These are phyloP conservation scores for Colletotrichum sidae DNA, from an alignment of 2,329 filamentous ascomycete genomes.

Conservation along the genomic window DNA sequence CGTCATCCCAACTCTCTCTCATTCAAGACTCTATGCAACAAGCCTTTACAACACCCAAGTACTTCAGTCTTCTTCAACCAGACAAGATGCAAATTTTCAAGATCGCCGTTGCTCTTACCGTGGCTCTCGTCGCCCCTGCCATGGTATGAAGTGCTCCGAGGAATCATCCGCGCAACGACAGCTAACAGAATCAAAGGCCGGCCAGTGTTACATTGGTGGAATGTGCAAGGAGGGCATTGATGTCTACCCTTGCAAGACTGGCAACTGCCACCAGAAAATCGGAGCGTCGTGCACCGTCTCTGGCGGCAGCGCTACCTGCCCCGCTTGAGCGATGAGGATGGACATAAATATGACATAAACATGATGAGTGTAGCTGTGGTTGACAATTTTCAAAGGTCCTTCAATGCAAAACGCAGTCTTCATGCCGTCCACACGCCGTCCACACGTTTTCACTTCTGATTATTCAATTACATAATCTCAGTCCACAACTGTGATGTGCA, in stretches of 20 bases:
- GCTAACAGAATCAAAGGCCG: background rate
- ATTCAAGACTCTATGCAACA: background rate
- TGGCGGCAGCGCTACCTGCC: slow-evolving; percentile 6
- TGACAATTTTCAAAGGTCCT: too few relatives aligned
- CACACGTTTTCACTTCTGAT: too few relatives aligned
- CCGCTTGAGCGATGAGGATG: background rate
- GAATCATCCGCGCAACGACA: background rate
- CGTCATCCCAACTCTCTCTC: background rate
- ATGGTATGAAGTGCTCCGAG: background rate
- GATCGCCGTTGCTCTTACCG: background rate
- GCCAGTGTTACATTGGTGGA: background rate
- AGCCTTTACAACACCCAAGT: background rate
- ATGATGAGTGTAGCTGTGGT: too few relatives aligned
- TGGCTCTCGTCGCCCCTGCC: background rate
- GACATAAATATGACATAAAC: too few relatives aligned
- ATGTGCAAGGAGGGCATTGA: slow-evolving; percentile 8
- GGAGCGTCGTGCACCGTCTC: slow-evolving; percentile 8
- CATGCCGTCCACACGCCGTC: too few relatives aligned
- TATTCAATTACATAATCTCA: too few relatives aligned
- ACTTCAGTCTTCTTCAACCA: background rate
- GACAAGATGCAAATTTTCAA: background rate
- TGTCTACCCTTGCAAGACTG: background rate
- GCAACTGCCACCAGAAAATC: slow-evolving; percentile 9
- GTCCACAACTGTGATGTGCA: too few relatives aligned
- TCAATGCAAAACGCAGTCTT: too few relatives aligned